Evolutionary conservation across 2,329 filamentous ascomycete genomes (phyloP), one percentile per base, ranked within the genome.

Genomic region (Clarireedia paspali): DNA sequence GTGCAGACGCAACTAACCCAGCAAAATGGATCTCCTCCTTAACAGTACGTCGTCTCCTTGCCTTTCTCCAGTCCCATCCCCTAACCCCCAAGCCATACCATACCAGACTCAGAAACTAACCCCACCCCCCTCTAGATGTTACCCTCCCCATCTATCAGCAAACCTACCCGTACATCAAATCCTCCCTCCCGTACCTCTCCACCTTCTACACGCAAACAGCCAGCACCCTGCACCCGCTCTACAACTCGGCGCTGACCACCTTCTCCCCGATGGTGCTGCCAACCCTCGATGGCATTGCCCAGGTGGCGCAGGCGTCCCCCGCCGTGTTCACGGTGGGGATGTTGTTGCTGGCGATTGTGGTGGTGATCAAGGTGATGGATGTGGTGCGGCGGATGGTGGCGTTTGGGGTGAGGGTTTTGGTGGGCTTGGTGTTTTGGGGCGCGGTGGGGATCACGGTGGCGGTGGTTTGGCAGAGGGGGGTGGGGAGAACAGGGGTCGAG

Each of bases 361-460:
- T 42, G 39, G 39, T 77, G 12, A 71, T 85, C 57, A 80, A 82
- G 61, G 75, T 94, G 44, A 73, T 85, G 61, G 79, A 85, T 68
- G 86, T 87, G 74, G 74, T 90, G 17, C 83, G 84, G 59, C 81
- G 89, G 58, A 73, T 89, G 20, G 76, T 95, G 57, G 74, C 90
- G 67, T 95, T 85, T 74, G 90, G 89, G 83, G 81, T 90, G 52
- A 75, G 80, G n/a, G 67, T 95, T 55, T 76, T 77, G 10, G 70
- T 89, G 60, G 73, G 79, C 24, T 62, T 90, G 44, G 69, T 80
- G 1, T 82, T 90, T 60, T 94, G 84, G 82, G 79, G 78, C 1
- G 69, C 74, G 2, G 62, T 91, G 2, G 72, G 77, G 4, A 75
- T 77, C 0, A 44, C 83, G 0, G 75, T 76, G 0, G 73, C 83